Percentiles rank a stretch among this genome's conserved stretches.
Conservation (phyloP, 306 rosid species). For the Abrus precatorius region DNA sequence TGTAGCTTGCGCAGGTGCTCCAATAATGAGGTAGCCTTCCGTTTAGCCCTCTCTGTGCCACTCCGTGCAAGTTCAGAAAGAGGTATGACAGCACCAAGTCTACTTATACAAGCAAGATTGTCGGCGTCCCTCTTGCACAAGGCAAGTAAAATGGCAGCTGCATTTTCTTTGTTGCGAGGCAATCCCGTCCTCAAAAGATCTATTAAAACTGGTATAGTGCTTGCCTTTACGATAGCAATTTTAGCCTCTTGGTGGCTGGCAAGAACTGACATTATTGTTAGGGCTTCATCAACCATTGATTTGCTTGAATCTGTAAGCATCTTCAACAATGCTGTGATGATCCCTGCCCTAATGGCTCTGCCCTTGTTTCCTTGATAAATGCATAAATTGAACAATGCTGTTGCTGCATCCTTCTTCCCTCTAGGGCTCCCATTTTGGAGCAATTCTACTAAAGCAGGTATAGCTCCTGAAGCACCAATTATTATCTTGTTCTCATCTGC, state of each 20-base stretch:
- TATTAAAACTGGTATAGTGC: constrained; percentile 88
- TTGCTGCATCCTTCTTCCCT: constrained; percentile 96
- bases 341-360: constrained; percentile 86
- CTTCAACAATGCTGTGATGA: constrained; percentile 72
- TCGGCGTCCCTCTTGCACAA: constrained; percentile 84
- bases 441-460: constrained; percentile 86
- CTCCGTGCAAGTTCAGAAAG: constrained; percentile 76
- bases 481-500: constrained; percentile 96
- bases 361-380: constrained; percentile 98
- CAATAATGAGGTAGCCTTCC: constrained; percentile 90
- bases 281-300: constrained; percentile 88
- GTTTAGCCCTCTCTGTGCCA: constrained; percentile 92
- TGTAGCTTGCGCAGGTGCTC: constrained; percentile 84
- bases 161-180: constrained; percentile 92
- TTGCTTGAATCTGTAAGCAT: constrained; percentile 90
- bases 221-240: constrained; percentile 77
- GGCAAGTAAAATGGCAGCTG: constrained; percentile 88
- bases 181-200: constrained; percentile 86
- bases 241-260: constrained; percentile 95
- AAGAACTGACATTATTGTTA: constrained; percentile 93
- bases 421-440: constrained; percentile 89
- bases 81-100: constrained; percentile 92
- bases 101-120: constrained; percentile 78
- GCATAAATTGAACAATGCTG: constrained; percentile 91
- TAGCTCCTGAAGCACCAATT: constrained; percentile 95